These are phyloP conservation scores for Rutstroemia sp. DNA, from an alignment of 2,329 filamentous ascomycete species.

Conservation along the genomic window DNA sequence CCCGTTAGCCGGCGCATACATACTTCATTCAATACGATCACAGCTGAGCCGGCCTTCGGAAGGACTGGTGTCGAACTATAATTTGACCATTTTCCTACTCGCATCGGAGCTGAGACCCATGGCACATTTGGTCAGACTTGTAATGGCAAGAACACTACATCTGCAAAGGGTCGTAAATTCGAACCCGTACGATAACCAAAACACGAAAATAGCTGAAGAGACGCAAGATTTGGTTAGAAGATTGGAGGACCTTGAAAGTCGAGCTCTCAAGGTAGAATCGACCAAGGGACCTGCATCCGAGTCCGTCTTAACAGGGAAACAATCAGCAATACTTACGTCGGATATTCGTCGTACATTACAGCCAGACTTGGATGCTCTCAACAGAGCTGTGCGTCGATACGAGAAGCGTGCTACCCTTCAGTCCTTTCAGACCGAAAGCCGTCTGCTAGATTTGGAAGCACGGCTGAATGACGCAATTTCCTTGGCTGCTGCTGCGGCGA, in stretches of 20 bases:
- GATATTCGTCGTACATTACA: conserved; percentile 62
- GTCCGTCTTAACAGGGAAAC: conserved; percentile 31
- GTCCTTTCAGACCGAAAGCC: conserved; percentile 67
- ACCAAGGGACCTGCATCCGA: conserved; percentile 23
- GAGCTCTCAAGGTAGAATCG: conserved; percentile 36
- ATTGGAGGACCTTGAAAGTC: conserved; percentile 62
- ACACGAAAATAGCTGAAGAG: conserved; percentile 27
- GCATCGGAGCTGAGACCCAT: conserved; percentile 80
- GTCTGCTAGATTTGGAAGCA: conserved; percentile 63
- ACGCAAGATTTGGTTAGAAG: conserved; percentile 55
- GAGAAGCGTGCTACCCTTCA: conserved; percentile 80
- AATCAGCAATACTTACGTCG: conserved; percentile 35
- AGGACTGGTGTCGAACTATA: conserved; percentile 85
- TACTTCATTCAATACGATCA: conserved; percentile 72
- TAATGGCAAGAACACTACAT: conserved; percentile 71
- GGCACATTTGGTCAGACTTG: conserved; percentile 72
- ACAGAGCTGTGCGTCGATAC: conserved; percentile 80
- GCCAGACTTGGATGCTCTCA: conserved; percentile 80
- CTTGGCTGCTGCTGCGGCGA: conserved; percentile 69
- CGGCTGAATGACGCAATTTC: conserved; percentile 71
- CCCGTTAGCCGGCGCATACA: conserved; percentile 71
- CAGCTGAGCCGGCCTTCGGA: conserved; percentile 80
- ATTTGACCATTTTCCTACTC: conserved; percentile 82
- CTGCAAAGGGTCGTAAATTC: conserved; percentile 65
- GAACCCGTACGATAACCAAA: conserved; percentile 38